Conservation (phyloP, 2,329 filamentous ascomycete genomes). For the Lasiodiplodia citricola region DNA sequence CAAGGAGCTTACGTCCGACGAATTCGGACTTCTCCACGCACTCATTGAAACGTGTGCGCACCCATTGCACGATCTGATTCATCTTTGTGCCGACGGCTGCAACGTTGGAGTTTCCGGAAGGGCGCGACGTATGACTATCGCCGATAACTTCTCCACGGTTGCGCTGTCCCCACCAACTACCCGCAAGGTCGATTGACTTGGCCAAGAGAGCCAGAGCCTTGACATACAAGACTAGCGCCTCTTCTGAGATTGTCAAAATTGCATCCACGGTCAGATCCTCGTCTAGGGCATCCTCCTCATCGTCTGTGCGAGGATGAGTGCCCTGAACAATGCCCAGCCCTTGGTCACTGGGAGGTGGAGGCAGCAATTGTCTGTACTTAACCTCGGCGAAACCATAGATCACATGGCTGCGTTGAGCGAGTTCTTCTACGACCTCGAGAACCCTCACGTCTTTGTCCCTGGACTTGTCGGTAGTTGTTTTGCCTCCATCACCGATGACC, state of each 20-base stretch:
- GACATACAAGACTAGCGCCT: constrained; percentile 93
- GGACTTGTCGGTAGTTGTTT: constrained; percentile 55
- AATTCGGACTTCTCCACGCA: constrained; percentile 95
- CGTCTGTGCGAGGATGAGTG: constrained; percentile 51
- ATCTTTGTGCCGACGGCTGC: constrained; percentile 70
- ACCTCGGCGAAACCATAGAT: constrained; percentile 98
- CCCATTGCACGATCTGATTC: constrained; percentile 95
- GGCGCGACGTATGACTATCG: constrained; percentile 41
- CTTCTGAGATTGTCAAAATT: constrained; percentile 84
- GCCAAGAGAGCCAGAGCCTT: constrained; percentile 89
- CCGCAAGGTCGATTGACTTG: constrained; percentile 94
- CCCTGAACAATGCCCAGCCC: constrained; percentile 62
- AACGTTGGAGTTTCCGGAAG: constrained; percentile 40
- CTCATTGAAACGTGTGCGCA: constrained; percentile 92
- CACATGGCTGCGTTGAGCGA: constrained; percentile 90
- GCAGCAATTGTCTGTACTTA: constrained; percentile 97
- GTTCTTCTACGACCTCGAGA: constrained; percentile 85
- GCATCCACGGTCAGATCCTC: constrained; percentile 85
- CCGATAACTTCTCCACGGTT: constrained; percentile 66
- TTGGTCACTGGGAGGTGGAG: constrained; percentile 76
- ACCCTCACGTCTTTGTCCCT: constrained; percentile 81
- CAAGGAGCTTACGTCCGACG: constrained; percentile 84
- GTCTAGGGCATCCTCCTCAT: constrained; percentile 66
- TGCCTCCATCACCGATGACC: constrained; percentile 66
- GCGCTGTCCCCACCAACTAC: constrained; percentile 86